phyloP scores from a whole-genome alignment of 345 rosid species.

The Rhodomyrtus tomentosa region DNA sequence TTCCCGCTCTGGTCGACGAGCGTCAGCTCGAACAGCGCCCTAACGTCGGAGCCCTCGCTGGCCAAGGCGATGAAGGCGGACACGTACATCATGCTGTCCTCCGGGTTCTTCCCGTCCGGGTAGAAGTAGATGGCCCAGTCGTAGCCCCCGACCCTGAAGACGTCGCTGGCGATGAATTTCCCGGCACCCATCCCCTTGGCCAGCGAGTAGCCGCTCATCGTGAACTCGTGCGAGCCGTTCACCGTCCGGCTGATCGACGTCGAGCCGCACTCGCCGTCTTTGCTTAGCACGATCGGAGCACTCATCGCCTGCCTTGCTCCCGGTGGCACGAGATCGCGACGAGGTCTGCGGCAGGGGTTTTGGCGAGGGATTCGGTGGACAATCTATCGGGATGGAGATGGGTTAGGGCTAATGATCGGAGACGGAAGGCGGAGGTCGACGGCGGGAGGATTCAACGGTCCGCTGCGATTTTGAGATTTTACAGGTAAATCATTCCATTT shows the following conservation, averaged over 20 bases:
- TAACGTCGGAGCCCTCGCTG: slow-evolving; percentile 25
- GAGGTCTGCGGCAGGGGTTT: no score
- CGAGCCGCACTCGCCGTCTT: not conserved
- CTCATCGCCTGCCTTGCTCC: not conserved
- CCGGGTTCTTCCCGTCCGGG: slow-evolving; percentile 30
- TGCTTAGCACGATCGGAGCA: not conserved
- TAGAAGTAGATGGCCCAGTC: slow-evolving; percentile 35
- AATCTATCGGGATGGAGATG: not conserved
- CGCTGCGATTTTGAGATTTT: not conserved
- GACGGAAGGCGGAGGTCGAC: not conserved
- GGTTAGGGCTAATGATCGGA: not conserved
- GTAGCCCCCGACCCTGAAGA: slow-evolving; percentile 26
- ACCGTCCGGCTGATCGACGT: slow-evolving; percentile 21
- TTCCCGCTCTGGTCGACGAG: slow-evolving; percentile 33
- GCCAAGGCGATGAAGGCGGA: slow-evolving; percentile 30
- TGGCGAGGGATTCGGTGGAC: no score
- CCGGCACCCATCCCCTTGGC: slow-evolving; percentile 31
- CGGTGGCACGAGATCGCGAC: not conserved
- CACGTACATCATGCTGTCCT: slow-evolving; percentile 19
- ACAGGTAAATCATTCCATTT: not conserved
- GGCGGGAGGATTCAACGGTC: not conserved
- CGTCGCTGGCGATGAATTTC: slow-evolving; percentile 22
- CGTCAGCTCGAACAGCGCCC: slow-evolving; percentile 26
- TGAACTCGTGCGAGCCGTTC: slow-evolving; percentile 27
- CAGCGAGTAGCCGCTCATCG: slow-evolving; percentile 20